Evolutionary conservation across 768 basidiomycete species (phyloP), one percentile per base, ranked within the genome.

Genomic region (Leccinum truebloodii): DNA sequence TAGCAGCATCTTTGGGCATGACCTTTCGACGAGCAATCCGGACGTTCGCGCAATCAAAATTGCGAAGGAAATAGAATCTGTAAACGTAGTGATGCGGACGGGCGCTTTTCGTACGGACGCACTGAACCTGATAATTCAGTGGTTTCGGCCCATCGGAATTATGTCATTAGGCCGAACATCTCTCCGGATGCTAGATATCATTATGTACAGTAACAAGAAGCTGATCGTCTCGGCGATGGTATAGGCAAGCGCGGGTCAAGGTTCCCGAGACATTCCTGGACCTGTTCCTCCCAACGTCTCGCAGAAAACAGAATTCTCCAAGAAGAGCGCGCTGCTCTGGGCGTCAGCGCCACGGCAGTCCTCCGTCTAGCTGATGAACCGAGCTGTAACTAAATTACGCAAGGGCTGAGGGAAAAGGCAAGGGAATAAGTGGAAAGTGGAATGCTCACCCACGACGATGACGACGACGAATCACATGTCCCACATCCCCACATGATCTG

Each of bases 1-100:
- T 54, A 59, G 3, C 54, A 61, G 55, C 46, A 62, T 18, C 71
- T 79, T 54, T 80, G 78, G 75, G 72, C 66, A 39, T 78, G 60
- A 74, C 14, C 28, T 32, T 39, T 44, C 41, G n/a, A 44, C 41
- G 2, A 3, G 55, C 22, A 34, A 13, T 34, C 10, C 30, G 9
- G 30, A 34, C 32, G 32, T 34, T 13, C 5, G 10, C 44, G 9
- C 41, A 41, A n/a, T 41, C 18, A 39, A 18, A 39, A 39, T 39
- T n/a, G 18, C 4, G 39, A 8, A 4, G 39, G 14, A 41, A 41
- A 41, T 41, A 4, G 10, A 41, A 2, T 20, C 4, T 20, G n/a
- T 20, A 20, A 20, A 46, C 3, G 6, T 20, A 46, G n/a, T 20
- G 44, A 37, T 37, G 14, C 6, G 34, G 34, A 35, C 5, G 34